phyloP scores from a whole-genome alignment of 2,329 filamentous ascomycete species.

The Endoconidiophora laricicola region DNA sequence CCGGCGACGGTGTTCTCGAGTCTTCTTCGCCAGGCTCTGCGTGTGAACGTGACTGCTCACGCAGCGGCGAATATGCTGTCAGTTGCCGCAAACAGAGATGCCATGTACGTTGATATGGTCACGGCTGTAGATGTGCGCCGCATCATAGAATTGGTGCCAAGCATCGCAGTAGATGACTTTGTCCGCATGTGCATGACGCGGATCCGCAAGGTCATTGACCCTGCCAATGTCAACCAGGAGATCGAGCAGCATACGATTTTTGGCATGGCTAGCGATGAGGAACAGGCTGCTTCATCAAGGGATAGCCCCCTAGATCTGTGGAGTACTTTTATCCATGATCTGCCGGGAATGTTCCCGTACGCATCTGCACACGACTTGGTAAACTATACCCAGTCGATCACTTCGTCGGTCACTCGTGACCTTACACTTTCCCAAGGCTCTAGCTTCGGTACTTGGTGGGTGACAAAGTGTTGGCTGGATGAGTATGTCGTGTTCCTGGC shows the following conservation, averaged over 20 bases:
- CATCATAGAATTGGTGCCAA: conserved; percentile 45
- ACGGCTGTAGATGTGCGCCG: conserved; percentile 46
- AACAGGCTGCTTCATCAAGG: conserved; percentile 14
- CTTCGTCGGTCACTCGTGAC: conserved; percentile 63
- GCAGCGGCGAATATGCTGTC: conserved; percentile 86
- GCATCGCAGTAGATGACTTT: conserved; percentile 48
- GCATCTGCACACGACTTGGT: conserved; percentile 57
- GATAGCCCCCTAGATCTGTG: conserved; percentile 59
- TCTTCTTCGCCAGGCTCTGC: conserved; percentile 68
- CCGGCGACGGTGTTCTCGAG: conserved; percentile 80
- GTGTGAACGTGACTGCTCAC: conserved; percentile 86
- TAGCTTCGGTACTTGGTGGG: conserved; percentile 85
- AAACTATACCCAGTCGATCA: conserved; percentile 58
- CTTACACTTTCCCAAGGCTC: conserved; percentile 62
- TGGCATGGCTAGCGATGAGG: conserved; percentile 27
- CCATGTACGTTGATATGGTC: conserved; percentile 92
- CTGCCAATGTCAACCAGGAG: conserved; percentile 48
- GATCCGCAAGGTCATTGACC: conserved; percentile 53
- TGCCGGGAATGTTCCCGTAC: conserved; percentile 57
- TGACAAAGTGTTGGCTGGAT: conserved; percentile 88
- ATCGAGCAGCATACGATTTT: conserved; percentile 45
- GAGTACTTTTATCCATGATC: conserved; percentile 52
- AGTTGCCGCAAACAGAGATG: conserved; percentile 72
- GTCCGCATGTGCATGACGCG: conserved; percentile 47
- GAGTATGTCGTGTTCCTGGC: conserved; percentile 87